Percentiles rank a stretch among this genome's conserved stretches.
These are phyloP conservation scores for Alternaria sp. DNA, from an alignment of 2,329 filamentous ascomycete genomes.

Conservation along the genomic window DNA sequence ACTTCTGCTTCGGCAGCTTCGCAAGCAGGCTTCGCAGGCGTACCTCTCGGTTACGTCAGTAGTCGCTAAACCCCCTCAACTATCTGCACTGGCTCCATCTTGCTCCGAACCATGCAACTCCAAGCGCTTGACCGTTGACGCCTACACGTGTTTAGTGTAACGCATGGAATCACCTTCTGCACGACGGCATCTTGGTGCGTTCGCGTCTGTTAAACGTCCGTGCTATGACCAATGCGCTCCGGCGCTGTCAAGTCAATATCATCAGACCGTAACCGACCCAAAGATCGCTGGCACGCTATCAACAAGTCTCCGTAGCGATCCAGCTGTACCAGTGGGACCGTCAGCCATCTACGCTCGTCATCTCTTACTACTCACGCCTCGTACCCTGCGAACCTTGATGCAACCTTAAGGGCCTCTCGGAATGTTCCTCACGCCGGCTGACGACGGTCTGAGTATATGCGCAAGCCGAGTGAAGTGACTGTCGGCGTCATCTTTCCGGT, in stretches of 20 bases:
- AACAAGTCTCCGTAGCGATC: conserved; percentile 28
- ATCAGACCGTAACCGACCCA: conserved; percentile 20
- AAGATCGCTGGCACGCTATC: conserved; percentile 24
- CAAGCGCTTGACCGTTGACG: conserved; percentile 10
- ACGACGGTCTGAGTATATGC: background rate
- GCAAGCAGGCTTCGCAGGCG: background rate
- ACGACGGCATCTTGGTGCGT: conserved; percentile 7
- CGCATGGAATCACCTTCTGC: conserved; percentile 3
- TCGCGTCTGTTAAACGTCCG: conserved; percentile 6
- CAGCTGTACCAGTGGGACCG: conserved; percentile 11
- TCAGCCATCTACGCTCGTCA: background rate
- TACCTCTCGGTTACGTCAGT: conserved; percentile 7
- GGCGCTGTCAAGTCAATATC: conserved; percentile 27
- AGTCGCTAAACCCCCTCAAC: conserved; percentile 2
- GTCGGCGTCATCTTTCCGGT: conserved; percentile 11
- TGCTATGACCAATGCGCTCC: conserved; percentile 12
- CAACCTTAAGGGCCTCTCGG: background rate
- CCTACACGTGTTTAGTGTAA: conserved; percentile 9
- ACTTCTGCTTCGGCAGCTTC: background rate
- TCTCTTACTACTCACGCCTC: background rate
- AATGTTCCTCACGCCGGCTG: background rate
- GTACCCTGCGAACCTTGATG: background rate
- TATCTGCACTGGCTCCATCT: background rate
- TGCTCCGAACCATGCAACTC: background rate
- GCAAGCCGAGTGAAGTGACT: background rate